Evolutionary conservation across 2,329 filamentous ascomycete genomes (phyloP).

Genomic region (Pseudocercospora crystallina): DNA sequence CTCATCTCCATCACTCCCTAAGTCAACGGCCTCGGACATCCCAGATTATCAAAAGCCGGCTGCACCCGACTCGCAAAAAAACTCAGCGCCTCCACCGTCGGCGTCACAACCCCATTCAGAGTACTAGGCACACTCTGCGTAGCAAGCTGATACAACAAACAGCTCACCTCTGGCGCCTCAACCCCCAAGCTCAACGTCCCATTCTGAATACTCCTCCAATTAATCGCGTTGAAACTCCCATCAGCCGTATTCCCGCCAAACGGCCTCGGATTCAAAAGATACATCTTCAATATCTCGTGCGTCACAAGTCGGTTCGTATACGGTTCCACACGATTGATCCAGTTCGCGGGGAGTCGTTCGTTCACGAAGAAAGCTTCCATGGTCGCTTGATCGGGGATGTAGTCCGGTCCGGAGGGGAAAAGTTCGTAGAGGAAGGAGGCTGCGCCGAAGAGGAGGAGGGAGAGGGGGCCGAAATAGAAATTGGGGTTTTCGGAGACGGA

Average conservation of each 20-base stretch:
- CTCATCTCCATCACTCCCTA: neutral
- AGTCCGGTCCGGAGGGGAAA: slow-evolving; percentile 30
- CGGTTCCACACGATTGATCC: slow-evolving; percentile 26
- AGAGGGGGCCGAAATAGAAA: slow-evolving; percentile 45
- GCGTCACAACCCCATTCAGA: slow-evolving; percentile 39
- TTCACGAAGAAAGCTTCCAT: slow-evolving; percentile 42
- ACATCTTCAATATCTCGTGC: slow-evolving; percentile 41
- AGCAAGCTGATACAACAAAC: slow-evolving; percentile 47
- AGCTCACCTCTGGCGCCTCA: slow-evolving; percentile 33
- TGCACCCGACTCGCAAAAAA: slow-evolving; percentile 34
- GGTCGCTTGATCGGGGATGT: slow-evolving; percentile 35
- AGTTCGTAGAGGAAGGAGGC: slow-evolving; percentile 47
- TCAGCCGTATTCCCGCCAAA: slow-evolving; percentile 38
- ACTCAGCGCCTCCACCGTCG: slow-evolving; percentile 37
- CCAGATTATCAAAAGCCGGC: slow-evolving; percentile 36
- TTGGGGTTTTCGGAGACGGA: slow-evolving; percentile 40
- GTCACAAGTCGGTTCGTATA: slow-evolving; percentile 37
- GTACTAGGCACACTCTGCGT: slow-evolving; percentile 39
- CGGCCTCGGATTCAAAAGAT: slow-evolving; percentile 42
- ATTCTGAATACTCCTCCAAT: slow-evolving; percentile 41
- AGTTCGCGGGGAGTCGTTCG: slow-evolving; percentile 43
- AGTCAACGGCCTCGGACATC: slow-evolving; percentile 36
- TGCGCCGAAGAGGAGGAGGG: slow-evolving; percentile 43
- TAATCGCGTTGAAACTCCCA: slow-evolving; percentile 35
- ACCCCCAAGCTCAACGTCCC: slow-evolving; percentile 37